Evolutionary conservation across 176 grass and related monocot genomes (phyloP).

Genomic region (Avena atlantica): DNA sequence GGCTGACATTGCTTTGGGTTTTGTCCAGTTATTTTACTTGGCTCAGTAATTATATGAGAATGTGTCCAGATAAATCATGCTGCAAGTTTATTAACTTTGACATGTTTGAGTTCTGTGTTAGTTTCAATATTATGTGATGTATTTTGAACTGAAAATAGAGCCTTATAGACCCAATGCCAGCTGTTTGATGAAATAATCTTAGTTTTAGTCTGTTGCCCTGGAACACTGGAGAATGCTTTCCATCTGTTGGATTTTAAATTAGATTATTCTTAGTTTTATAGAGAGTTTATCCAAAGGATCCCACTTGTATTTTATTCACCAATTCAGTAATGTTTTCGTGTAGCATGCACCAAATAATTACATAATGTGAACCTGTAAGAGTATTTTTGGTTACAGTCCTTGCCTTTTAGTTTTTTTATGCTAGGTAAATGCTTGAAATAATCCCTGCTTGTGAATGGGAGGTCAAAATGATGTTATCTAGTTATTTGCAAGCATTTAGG

Average conservation of each 20-base stretch:
- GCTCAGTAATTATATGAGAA: constrained; percentile 13
- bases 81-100: background rate
- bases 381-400: background rate
- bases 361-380: background rate
- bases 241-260: constrained; percentile 22
- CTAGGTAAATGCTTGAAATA: constrained; percentile 1
- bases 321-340: constrained; percentile 3
- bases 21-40: constrained; percentile 20
- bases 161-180: too few relatives aligned
- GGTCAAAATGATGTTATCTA: background rate
- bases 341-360: background rate
- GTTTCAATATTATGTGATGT: background rate
- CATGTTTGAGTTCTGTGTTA: background rate
- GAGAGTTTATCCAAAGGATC: constrained; percentile 10
- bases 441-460: background rate
- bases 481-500: constrained; percentile 25
- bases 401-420: constrained; percentile 15
- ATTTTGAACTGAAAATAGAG: background rate
- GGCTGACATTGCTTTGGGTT: constrained; percentile 1
- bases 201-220: constrained; percentile 9
- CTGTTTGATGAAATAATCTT: too few relatives aligned
- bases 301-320: background rate
- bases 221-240: constrained; percentile 1
- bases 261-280: background rate
- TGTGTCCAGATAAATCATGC: background rate